These are phyloP conservation scores for Thozetella sp. DNA, from an alignment of 495 filamentous ascomycete genomes.

Conservation along the genomic window DNA sequence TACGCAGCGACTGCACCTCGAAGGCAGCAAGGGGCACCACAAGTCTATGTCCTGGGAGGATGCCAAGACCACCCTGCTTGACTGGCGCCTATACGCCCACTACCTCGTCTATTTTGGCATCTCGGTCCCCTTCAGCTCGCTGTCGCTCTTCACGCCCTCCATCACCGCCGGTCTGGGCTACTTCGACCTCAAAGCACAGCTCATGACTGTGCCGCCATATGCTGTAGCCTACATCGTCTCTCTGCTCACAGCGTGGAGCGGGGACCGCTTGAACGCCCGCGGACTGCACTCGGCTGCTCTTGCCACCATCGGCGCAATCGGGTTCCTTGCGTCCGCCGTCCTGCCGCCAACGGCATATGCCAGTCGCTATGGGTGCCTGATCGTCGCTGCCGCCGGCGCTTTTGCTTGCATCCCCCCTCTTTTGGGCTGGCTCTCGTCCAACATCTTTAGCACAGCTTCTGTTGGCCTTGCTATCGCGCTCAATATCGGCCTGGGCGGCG, in stretches of 20 bases:
- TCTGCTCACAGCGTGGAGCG: constrained; percentile 56
- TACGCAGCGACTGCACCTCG: constrained; percentile 47
- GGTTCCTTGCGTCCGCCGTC: constrained; percentile 63
- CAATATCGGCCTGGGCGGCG: constrained; percentile 59
- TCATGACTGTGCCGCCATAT: constrained; percentile 80
- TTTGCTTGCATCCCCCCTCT: constrained; percentile 57
- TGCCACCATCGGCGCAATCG: constrained; percentile 59
- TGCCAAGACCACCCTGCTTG: constrained; percentile 56
- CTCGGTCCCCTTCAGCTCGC: constrained; percentile 65
- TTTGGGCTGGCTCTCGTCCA: constrained; percentile 66
- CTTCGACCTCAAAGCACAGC: constrained; percentile 60
- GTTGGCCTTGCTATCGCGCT: constrained; percentile 65
- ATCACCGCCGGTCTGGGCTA: constrained; percentile 71
- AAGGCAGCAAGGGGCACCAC: constrained; percentile 59
- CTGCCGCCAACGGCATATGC: constrained; percentile 57
- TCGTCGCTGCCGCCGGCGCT: constrained; percentile 59
- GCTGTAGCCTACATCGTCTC: constrained; percentile 63
- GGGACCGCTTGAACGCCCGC: constrained; percentile 65
- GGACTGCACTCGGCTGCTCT: constrained; percentile 58
- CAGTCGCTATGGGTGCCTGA: constrained; percentile 64
- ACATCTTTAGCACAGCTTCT: constrained; percentile 59
- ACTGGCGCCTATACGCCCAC: constrained; percentile 66
- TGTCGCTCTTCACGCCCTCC: constrained; percentile 70
- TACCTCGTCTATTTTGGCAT: constrained; percentile 69
- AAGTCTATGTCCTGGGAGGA: constrained; percentile 62